Base-by-base conservation (phyloP, 805 yeast genomes). In the Saccharomycopsis vini region DNA sequence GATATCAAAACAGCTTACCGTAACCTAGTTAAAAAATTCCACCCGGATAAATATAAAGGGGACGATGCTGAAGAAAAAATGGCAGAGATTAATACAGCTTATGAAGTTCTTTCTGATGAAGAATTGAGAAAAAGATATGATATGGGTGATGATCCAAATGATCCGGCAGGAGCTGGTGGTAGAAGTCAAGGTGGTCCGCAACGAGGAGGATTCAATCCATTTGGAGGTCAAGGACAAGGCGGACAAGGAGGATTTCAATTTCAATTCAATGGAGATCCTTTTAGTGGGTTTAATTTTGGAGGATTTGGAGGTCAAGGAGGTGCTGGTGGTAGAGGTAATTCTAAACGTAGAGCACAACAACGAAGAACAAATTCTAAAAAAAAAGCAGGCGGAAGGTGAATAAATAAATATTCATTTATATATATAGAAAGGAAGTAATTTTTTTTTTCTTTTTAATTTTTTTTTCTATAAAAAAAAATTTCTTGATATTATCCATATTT, bases 31-130 rank as follows among this genome's bases (percentile, higher is more conserved):
- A 80, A 81, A 56, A 78, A 78, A 56, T 86, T 73, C 60, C 98
- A 90, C 58, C 98, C 98, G 0, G 98, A 90, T 62, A 92, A 90
- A 60, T 80, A 84, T 57, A 78, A 77, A 54, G 79, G 77, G 29
- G 85, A 79, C 26, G 73, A 81, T 46, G 81, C 82, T 30, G 95
- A 87, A 61, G 67, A 67, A 40, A 85, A 83, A 55, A 92, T 90
- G 89, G 87, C 94, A 39, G 89, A 81, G 44, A 84, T 90, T 50
- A 92, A 90, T 61, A 86, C 83, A 57, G 97, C 97, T 0, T 88
- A 92, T 61, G 97, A 88, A 58, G 79, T 81, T 2, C 67, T 90
- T 30, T 74, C 88, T 7, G 77, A 83, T 52, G 74, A 75, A 2
- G 82, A 77, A 36, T 64, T 73, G 47, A 72, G 79, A 47, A 72